Base-by-base conservation (phyloP, 208 protist species). In the Acanthamoeba sp. region DNA sequence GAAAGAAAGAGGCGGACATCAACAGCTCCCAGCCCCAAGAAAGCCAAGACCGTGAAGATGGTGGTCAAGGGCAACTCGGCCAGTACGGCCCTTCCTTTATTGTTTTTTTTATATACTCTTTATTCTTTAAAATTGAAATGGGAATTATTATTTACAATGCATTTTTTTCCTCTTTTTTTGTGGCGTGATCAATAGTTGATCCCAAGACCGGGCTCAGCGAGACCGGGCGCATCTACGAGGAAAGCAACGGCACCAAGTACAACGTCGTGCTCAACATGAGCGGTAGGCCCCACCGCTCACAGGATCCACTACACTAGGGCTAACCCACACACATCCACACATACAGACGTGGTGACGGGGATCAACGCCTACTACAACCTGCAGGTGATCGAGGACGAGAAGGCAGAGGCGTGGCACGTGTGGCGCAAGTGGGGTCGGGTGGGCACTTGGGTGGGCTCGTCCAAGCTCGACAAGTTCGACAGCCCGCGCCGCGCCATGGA, bases 361-460 rank as follows among this genome's bases (percentile, higher is more conserved):
- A 27, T 62, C 32, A 95, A 95, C 64, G 52, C 89, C 5, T 95
- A 82, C 90, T 95, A 95, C 90, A 57, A 50, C 20, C 57, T 95
- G 73, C 94, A 95, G 50, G 27, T 95, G 24, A 95, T 95, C 64
- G 76, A 95, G 62, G 62, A 71, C 34, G 34, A 27, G 9, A 20
- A 48, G 69, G 69, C 36, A 9, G 69, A 71, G 2, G 12, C 29
- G 55, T 66, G n/a, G 45, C 69, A 94, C 64, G 10, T 95, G 27
- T 95, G 29, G 27, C 69, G 94, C 29, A 94, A 94, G 80, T 95
- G 94, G 94, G 94, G 94, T 9, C 48, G 94, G 20, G 93, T 94
- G 38, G 90, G 94, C 48, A 93, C 69, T 2, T 36, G 32, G 18
- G 14, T 69, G 14, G 84, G 90, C 29, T 27, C 10, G 18, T 32